A percentile compares a stretch with the other conserved stretches of the same genome.
These are phyloP conservation scores for Haplosporangium sp. DNA, from an alignment of 371 early-diverging fungal genomes.

Conservation along the genomic window DNA sequence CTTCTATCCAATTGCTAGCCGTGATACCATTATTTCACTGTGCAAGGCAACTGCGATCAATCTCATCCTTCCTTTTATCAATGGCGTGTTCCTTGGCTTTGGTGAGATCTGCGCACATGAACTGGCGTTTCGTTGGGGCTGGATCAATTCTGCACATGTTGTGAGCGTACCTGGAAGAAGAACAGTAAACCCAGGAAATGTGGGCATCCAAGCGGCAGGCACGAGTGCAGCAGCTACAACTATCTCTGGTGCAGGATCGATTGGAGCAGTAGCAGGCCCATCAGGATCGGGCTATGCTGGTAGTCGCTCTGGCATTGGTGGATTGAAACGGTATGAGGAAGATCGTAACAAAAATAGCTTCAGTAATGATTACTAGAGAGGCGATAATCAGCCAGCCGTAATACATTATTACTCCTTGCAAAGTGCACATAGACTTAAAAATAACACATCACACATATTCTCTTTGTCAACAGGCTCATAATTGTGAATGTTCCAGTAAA, in stretches of 20 bases:
- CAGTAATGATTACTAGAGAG: not conserved
- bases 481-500: too few species aligned
- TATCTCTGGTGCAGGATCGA: conserved; percentile 16
- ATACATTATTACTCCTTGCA: too few species aligned
- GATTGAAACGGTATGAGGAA: conserved; percentile 28
- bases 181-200: conserved; percentile 16
- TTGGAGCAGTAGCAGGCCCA: conserved; percentile 15
- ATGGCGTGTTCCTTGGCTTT: conserved; percentile 86
- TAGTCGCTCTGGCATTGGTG: conserved; percentile 50
- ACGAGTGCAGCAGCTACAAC: not conserved
- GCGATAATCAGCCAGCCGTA: too few species aligned
- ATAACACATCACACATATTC: too few species aligned
- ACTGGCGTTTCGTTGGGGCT: conserved; percentile 79
- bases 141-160: conserved; percentile 59
- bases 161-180: conserved; percentile 49
- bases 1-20: conserved; percentile 40
- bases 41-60: conserved; percentile 65
- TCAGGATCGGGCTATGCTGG: conserved; percentile 30
- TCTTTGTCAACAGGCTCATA: too few species aligned
- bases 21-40: conserved; percentile 39
- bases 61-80: conserved; percentile 79
- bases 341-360: conserved; percentile 16
- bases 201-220: conserved; percentile 37
- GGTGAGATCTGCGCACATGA: conserved; percentile 89
- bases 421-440: not conserved